Percentiles rank a stretch among this genome's conserved stretches.
These are phyloP conservation scores for Avena atlantica DNA, from an alignment of 176 grass and related monocot species.

Conservation along the genomic window DNA sequence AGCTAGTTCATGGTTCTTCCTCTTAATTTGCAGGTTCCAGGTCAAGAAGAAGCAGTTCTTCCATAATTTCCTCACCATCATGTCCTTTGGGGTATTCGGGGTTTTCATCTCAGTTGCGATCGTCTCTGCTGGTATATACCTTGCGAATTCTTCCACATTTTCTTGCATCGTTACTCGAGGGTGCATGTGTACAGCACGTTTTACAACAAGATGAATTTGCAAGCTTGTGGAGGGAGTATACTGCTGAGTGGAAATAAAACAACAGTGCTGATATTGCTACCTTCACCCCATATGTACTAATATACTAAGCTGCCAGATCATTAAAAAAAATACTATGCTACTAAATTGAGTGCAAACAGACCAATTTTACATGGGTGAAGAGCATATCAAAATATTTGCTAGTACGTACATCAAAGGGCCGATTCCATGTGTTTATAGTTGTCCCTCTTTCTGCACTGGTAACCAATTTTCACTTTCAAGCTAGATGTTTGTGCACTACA, in stretches of 20 bases:
- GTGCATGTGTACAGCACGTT: background rate
- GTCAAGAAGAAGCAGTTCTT: constrained; percentile 99
- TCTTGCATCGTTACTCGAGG: background rate
- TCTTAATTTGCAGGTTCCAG: constrained; percentile 57
- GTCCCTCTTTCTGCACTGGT: no score
- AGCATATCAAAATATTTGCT: no score
- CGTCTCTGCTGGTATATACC: constrained; percentile 61
- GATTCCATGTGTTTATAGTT: no score
- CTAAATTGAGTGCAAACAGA: no score
- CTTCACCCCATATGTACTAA: no score
- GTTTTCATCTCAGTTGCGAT: constrained; percentile 86
- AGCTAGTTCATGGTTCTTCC: background rate
- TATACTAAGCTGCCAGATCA: no score
- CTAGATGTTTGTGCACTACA: background rate
- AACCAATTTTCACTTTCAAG: background rate
- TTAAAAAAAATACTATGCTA: no score
- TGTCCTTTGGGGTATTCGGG: constrained; percentile 81
- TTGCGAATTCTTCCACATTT: background rate
- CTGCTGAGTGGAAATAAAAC: background rate
- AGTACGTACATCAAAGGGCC: no score
- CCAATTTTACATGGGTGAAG: no score
- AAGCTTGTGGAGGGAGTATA: background rate
- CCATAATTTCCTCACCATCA: constrained; percentile 92
- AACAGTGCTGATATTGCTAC: no score
- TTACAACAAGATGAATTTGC: background rate